Conservation (phyloP, 2,329 filamentous ascomycete species). For the Coniochaeta ligniaria region DNA sequence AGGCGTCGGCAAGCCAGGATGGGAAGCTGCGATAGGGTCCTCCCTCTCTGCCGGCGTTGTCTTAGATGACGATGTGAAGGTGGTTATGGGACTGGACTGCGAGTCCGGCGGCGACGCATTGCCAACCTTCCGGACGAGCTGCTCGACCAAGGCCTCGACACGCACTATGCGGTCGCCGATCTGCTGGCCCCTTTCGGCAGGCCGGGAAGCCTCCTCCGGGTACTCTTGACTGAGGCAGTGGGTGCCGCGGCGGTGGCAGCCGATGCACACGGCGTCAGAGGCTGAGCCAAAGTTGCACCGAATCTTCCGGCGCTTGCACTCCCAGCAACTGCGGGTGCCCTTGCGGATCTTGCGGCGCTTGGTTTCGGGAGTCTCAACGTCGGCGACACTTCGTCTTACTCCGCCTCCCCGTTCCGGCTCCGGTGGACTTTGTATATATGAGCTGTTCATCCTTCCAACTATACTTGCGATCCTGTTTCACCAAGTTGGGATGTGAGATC, state of each 20-base stretch:
- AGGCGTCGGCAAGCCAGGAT: not conserved
- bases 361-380: not conserved
- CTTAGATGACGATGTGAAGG: not conserved
- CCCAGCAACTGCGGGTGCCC: conserved; percentile 52
- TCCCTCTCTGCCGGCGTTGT: not conserved
- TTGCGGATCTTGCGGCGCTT: conserved; percentile 30
- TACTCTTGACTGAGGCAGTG: conserved; percentile 42
- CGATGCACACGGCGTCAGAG: conserved; percentile 31
- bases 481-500: not conserved
- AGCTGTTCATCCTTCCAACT: not conserved
- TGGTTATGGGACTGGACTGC: not conserved
- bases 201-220: conserved; percentile 18
- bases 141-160: conserved; percentile 10
- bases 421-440: not conserved
- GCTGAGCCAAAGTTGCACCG: conserved; percentile 36
- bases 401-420: not conserved
- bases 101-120: not conserved
- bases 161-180: conserved; percentile 10
- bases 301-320: conserved; percentile 49
- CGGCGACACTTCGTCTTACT: not conserved
- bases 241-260: conserved; percentile 34
- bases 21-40: not conserved
- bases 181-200: conserved; percentile 3
- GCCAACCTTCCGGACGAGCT: conserved; percentile 7
- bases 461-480: not conserved